Base-by-base conservation (phyloP, 2,329 filamentous ascomycete genomes). In the Phyllosticta citribraziliensis region DNA sequence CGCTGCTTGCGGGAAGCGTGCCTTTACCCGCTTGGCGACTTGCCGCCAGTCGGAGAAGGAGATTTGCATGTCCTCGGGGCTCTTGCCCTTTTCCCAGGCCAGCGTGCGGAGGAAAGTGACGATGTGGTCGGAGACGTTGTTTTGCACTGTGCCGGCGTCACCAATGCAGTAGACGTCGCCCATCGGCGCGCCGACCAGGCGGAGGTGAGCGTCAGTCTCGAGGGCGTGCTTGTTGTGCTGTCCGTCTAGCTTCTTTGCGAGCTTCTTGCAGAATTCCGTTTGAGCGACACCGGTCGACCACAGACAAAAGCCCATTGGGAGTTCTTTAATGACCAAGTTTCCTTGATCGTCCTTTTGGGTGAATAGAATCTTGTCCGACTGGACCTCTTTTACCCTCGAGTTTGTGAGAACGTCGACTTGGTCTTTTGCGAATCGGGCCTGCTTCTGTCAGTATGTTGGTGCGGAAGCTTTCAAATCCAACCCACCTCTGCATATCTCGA, bases 281-380 rank as follows among this genome's bases (percentile, higher is more conserved):
- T 96, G 94, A 0, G 92, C 76, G 35, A 99, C 93, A 64, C 94
- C 94, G 0, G 94, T 99, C 0, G 94, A 97, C 94, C 94, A 99
- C 14, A 99, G 80, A 68, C 94, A 97, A 78, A 99, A 96, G 27
- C 91, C 94, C 80, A 91, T 92, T 0, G 94, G 93, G 0, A 99
- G 84, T 69, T 99, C 94, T 73, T 99, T 99, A 24, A 86, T 88
- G n/a, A 96, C 68, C 0, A 86, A 74, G 30, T 85, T 83, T 52
- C 91, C 91, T 59, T 91, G 79, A 3, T 88, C 83, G 56, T 81
- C 80, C 70, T 89, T 88, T 73, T 99, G 92, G 0, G 88, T 88
- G 76, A 96, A 99, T 24, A 96, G 75, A 63, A 99, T 96, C 69
- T 84, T 88, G 73, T 97, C 91, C 0, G 83, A 74, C 52, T 82